phyloP scores from a whole-genome alignment of 257 asterid genomes.

The Echium plantagineum region DNA sequence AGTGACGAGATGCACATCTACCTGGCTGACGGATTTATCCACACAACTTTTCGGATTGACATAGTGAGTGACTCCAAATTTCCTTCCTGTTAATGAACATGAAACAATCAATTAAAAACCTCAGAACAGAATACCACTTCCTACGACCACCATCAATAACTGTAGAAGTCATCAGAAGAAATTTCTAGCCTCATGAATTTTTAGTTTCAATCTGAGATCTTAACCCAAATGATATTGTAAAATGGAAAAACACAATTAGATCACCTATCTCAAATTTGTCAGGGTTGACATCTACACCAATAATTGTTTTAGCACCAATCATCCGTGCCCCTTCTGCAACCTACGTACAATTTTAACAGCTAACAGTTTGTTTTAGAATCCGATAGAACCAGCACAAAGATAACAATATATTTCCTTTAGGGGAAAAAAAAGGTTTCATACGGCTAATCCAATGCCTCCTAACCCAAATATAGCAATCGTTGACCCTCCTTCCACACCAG shows the following conservation, averaged over 20 bases:
- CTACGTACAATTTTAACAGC: conserved; percentile 13
- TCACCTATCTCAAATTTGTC: conserved; percentile 49
- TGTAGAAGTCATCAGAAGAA: background rate
- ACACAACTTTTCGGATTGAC: conserved; percentile 43
- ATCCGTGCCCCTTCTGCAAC: conserved; percentile 91
- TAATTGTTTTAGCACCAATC: conserved; percentile 57
- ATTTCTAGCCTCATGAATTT: too few relatives aligned
- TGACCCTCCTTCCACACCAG: conserved; percentile 75
- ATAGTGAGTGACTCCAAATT: conserved; percentile 74
- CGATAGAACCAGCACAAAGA: background rate
- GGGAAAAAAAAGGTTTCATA: conserved; percentile 7
- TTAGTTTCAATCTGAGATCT: too few relatives aligned
- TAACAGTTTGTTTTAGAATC: background rate
- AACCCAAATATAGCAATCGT: conserved; percentile 80
- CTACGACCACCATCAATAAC: too few relatives aligned
- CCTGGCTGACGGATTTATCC: conserved; percentile 66
- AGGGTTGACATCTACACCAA: conserved; percentile 67
- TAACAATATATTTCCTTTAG: background rate
- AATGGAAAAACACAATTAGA: background rate
- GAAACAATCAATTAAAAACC: background rate
- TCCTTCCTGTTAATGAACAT: conserved; percentile 32
- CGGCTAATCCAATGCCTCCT: conserved; percentile 88
- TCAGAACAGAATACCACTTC: background rate
- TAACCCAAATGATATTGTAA: background rate
- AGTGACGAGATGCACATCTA: conserved; percentile 2